Evolutionary conservation across 805 yeast species (phyloP).

Genomic region (Saccharomycopsis lassenensis): DNA sequence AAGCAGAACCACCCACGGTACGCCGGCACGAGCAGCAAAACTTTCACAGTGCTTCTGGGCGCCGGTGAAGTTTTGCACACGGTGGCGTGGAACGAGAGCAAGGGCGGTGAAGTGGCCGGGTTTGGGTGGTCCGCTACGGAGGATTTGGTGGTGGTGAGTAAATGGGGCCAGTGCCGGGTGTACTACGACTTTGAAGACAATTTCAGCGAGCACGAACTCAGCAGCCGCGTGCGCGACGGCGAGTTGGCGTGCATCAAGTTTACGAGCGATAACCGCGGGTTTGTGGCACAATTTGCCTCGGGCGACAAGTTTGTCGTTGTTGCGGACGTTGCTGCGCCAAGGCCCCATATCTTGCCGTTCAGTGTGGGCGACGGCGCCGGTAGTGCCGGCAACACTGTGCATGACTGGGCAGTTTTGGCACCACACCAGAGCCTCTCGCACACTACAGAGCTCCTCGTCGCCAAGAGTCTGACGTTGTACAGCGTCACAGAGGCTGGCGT

Average conservation of each 20-base stretch:
- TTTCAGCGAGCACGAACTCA: conserved; percentile 42
- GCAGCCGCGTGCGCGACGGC: too few relatives aligned
- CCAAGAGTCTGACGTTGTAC: conserved; percentile 5
- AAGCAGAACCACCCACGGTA: conserved; percentile 18
- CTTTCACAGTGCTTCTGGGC: conserved; percentile 26
- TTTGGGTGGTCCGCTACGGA: conserved; percentile 45
- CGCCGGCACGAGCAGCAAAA: background rate
- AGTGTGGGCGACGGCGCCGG: background rate
- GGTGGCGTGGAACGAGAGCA: conserved; percentile 33
- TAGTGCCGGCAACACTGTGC: background rate
- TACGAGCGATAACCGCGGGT: too few relatives aligned
- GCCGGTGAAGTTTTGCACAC: conserved; percentile 24
- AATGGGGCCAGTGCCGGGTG: conserved; percentile 40
- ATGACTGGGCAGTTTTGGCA: conserved; percentile 24
- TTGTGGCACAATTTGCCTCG: too few relatives aligned
- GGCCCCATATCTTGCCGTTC: too few relatives aligned
- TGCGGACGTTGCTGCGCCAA: too few relatives aligned
- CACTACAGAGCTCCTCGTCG: conserved; percentile 23
- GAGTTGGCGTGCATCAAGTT: too few relatives aligned
- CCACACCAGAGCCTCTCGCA: conserved; percentile 20
- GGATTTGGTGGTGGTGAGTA: conserved; percentile 43
- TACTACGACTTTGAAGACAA: conserved; percentile 60
- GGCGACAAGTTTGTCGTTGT: too few relatives aligned
- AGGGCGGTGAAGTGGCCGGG: conserved; percentile 42
- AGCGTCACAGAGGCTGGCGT: conserved; percentile 1